phyloP scores from a whole-genome alignment of 129 eudicot genomes.

The Smallanthus sonchifolius region DNA sequence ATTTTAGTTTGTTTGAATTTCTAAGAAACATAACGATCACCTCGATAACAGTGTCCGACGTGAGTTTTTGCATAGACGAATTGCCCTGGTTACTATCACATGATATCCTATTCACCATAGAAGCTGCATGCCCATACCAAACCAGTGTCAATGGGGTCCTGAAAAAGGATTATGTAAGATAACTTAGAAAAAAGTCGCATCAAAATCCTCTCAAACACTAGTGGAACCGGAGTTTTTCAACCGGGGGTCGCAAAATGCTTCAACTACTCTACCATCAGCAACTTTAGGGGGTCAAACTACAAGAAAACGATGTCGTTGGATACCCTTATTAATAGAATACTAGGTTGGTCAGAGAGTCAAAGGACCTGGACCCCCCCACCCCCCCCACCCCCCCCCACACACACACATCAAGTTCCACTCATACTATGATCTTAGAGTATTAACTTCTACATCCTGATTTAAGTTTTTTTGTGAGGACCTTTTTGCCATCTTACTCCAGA shows the following conservation, averaged over 20 bases:
- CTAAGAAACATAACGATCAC: slow-evolving; percentile 20
- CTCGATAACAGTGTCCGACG: slow-evolving; percentile 88
- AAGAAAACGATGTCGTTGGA: no score
- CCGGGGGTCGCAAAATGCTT: no score
- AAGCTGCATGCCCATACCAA: slow-evolving; percentile 99
- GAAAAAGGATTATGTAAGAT: slow-evolving; percentile 60
- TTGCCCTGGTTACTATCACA: slow-evolving; percentile 45
- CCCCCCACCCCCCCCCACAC: no score
- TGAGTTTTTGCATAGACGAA: slow-evolving; percentile 61
- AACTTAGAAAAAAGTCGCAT: slow-evolving; percentile 47
- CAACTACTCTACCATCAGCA: no score
- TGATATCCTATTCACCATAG: slow-evolving; percentile 84
- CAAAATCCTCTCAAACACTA: slow-evolving; percentile 14
- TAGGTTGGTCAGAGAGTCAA: no score
- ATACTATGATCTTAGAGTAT: neutral
- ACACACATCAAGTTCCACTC: no score
- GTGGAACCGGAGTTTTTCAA: no score
- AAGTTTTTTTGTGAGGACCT: neutral
- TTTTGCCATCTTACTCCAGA: slow-evolving; percentile 3
- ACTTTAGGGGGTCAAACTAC: no score
- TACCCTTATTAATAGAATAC: no score
- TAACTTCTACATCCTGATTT: slow-evolving; percentile 1
- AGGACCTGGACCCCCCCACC: no score
- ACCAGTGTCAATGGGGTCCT: slow-evolving; percentile 93
- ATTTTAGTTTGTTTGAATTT: neutral